Evolutionary conservation across 441 rosid genomes (phyloP).

Genomic region (Cnidoscolus chayamansa): DNA sequence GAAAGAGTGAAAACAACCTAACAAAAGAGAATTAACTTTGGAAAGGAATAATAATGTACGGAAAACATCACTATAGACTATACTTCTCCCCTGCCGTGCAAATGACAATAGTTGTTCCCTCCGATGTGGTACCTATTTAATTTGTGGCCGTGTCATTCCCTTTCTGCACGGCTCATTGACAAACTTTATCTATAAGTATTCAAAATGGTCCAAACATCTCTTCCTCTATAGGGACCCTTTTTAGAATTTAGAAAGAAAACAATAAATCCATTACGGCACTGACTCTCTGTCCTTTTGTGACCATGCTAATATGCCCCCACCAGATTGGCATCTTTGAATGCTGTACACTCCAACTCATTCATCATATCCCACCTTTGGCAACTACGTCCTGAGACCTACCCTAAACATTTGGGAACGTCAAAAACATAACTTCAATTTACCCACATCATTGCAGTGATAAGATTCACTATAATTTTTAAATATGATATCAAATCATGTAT

Average conservation of each 20-base stretch:
- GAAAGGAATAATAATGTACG: background rate
- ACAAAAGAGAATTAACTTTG: background rate
- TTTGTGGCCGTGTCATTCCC: conserved; percentile 22
- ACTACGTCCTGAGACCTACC: too few relatives aligned
- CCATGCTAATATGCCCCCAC: conserved; percentile 29
- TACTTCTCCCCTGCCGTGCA: background rate
- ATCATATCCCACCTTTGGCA: too few relatives aligned
- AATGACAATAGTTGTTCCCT: conserved; percentile 33
- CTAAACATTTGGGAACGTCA: too few relatives aligned
- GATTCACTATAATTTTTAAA: too few relatives aligned
- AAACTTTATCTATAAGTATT: background rate
- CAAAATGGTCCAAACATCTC: conserved; percentile 25
- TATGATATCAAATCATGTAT: too few relatives aligned
- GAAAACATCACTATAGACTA: background rate
- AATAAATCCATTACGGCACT: conserved; percentile 28
- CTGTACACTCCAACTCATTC: background rate
- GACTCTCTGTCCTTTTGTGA: conserved; percentile 8
- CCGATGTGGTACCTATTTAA: conserved; percentile 27
- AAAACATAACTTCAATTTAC: too few relatives aligned
- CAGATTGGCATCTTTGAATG: conserved; percentile 47
- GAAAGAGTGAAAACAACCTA: background rate
- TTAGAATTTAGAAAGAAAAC: conserved; percentile 4
- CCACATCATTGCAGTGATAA: too few relatives aligned
- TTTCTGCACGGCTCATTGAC: conserved; percentile 24
- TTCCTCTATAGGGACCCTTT: conserved; percentile 19